phyloP scores from a whole-genome alignment of 371 early-diverging fungal genomes.

The Lichtheimia ornata region DNA sequence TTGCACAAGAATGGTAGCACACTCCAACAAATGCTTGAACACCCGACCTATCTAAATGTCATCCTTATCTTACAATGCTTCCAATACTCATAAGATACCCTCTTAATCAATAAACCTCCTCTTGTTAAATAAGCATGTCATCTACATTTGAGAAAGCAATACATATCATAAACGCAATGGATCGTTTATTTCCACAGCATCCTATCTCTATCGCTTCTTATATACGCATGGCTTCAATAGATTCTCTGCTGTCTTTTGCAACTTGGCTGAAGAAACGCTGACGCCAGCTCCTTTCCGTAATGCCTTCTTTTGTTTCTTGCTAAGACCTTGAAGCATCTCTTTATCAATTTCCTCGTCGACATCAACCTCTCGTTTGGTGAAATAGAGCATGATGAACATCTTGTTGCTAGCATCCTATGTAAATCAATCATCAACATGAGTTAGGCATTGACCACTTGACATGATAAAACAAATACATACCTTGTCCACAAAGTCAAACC shows the following conservation, averaged over 20 bases:
- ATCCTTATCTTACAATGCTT: too few species aligned
- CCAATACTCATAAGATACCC: too few species aligned
- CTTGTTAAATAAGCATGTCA: too few species aligned
- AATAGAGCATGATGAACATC: conserved; percentile 91
- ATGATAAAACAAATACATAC: conserved; percentile 23
- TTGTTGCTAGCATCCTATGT: conserved; percentile 72
- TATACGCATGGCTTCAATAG: conserved; percentile 90
- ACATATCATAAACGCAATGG: too few species aligned
- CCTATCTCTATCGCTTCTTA: conserved; percentile 68
- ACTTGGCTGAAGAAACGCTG: conserved; percentile 19
- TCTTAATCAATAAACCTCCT: too few species aligned
- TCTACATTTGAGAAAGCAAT: too few species aligned
- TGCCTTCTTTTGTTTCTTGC: conserved; percentile 50
- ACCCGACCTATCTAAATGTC: too few species aligned
- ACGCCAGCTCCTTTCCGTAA: conserved; percentile 51
- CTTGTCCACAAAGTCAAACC: conserved; percentile 75
- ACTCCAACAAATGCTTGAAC: too few species aligned
- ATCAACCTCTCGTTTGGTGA: conserved; percentile 56
- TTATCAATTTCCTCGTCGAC: conserved; percentile 31
- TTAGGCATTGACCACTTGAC: background rate
- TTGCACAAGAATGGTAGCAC: too few species aligned
- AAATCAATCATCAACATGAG: background rate
- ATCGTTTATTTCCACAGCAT: too few species aligned
- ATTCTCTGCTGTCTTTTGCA: conserved; percentile 41
- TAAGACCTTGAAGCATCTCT: conserved; percentile 38